A percentile compares a stretch with the other conserved stretches of the same genome.
These are phyloP conservation scores for Dictyostelium brefeldianum DNA, from an alignment of 78 protist genomes.

Conservation along the genomic window DNA sequence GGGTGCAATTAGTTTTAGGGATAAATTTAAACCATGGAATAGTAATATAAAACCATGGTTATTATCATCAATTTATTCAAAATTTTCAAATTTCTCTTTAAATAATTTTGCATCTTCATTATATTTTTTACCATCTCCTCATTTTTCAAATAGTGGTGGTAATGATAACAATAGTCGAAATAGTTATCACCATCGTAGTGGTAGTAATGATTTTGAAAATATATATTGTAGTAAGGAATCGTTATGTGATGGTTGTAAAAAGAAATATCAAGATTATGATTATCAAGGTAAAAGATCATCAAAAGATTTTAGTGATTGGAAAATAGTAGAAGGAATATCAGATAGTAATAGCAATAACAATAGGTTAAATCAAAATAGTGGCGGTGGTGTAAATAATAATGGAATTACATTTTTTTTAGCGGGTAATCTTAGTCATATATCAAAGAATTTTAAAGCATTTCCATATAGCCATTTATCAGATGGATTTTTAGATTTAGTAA, in stretches of 20 bases:
- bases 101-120: slow-evolving; percentile 43
- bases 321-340: slow-evolving; percentile 17
- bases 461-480: slow-evolving; percentile 56
- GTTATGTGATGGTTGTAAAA: slow-evolving; percentile 16
- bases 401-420: slow-evolving; percentile 53
- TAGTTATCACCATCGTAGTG: neutral
- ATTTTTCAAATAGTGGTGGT: neutral
- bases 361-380: neutral
- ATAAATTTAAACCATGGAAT: slow-evolving; percentile 50
- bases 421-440: slow-evolving; percentile 41
- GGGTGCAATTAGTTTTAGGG: slow-evolving; percentile 57
- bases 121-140: slow-evolving; percentile 41
- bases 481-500: slow-evolving; percentile 53
- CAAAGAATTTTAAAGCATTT: slow-evolving; percentile 34
- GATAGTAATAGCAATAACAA: neutral
- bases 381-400: neutral
- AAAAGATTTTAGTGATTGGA: slow-evolving; percentile 60
- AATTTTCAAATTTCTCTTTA: slow-evolving; percentile 1
- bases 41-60: slow-evolving; percentile 30
- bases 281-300: slow-evolving; percentile 15
- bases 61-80: slow-evolving; percentile 34
- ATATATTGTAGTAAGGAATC: neutral
- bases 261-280: slow-evolving; percentile 1
- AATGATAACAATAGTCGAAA: neutral
- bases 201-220: neutral